Evolutionary conservation across 768 basidiomycete genomes (phyloP).

Genomic region (Hirschioporus abietinus): DNA sequence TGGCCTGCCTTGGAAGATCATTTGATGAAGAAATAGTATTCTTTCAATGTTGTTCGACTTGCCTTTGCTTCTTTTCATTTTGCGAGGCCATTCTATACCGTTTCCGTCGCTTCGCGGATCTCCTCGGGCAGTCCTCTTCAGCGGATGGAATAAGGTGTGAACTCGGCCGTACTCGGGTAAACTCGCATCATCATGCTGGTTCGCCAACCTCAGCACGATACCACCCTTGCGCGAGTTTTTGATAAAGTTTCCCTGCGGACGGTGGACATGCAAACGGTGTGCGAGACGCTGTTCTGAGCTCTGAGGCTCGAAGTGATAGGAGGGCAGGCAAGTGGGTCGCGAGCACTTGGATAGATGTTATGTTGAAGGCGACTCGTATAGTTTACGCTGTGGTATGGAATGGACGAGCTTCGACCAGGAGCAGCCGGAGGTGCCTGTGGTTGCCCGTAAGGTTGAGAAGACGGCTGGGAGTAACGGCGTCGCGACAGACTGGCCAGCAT

Average conservation of each 20-base stretch:
- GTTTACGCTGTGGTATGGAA: not conserved
- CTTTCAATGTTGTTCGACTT: not conserved
- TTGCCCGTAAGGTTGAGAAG: not conserved
- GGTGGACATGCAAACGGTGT: constrained; percentile 32
- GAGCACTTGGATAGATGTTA: not conserved
- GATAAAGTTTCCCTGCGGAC: constrained; percentile 44
- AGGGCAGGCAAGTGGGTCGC: constrained; percentile 23
- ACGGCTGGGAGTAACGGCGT: not conserved
- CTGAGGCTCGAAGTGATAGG: constrained; percentile 53
- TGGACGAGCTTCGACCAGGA: not conserved
- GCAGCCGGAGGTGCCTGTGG: not conserved
- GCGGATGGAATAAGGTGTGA: not conserved
- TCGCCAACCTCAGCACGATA: constrained; percentile 43
- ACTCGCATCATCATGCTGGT: constrained; percentile 43
- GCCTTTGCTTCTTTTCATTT: not conserved
- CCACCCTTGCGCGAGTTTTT: constrained; percentile 56
- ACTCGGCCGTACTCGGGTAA: constrained; percentile 53
- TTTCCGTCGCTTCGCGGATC: not conserved
- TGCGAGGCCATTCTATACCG: not conserved
- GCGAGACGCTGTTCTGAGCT: constrained; percentile 49
- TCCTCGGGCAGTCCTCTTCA: not conserved
- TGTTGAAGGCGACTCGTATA: not conserved
- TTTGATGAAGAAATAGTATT: not conserved
- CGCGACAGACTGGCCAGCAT: not conserved
- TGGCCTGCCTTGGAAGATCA: not conserved